Evolutionary conservation across 345 rosid species (phyloP), one percentile per base, ranked within the genome.

Genomic region (Populus davidiana): DNA sequence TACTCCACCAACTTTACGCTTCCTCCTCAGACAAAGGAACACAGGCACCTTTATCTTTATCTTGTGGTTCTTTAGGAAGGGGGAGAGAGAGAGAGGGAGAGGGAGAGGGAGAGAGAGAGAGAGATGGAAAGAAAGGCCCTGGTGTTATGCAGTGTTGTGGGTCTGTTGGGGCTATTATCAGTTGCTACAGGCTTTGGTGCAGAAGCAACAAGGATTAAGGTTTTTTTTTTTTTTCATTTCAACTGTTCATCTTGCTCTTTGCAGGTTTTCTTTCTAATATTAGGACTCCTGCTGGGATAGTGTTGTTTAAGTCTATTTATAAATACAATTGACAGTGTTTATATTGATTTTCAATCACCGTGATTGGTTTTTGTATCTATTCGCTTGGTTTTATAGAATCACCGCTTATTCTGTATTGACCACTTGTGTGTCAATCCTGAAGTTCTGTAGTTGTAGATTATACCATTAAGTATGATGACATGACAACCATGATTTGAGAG

Each of bases 191-290:
- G 97, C 78, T 93, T 95, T 82, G 97, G 83, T 68, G 99, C 98
- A 39, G 99, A 95, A 79, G 96, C 87, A 74, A 92, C 98, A n/a
- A 80, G 90, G 84, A 87, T 95, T 70, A 93, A 92, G 96, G 99
- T 95, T 7, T 63, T 29, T 36, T 69, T 63, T 1, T 70, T 69
- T 36, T 5, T 73, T 81, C 69, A 33, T 39, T 21, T 75, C 20
- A 29, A 66, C 3, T 63, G 70, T 33, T 4, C 35, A 33, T 33
- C 35, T 33, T 33, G 35, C 35, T 33, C 35, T 3, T 41, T 41
- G 44, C 13, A 41, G 44, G 44, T 33, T 33, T 33, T 3, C 35
- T 33, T 33, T 4, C 16, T 31, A 39, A 6, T 39, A 39, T 39
- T 39, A 39, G 7, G 43, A 47, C 50, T 47, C 50, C 50, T 44